Evolutionary conservation across 1,284 basidiomycete genomes (phyloP), one percentile per base, ranked within the genome.

Genomic region (Hymenochaete sp.): DNA sequence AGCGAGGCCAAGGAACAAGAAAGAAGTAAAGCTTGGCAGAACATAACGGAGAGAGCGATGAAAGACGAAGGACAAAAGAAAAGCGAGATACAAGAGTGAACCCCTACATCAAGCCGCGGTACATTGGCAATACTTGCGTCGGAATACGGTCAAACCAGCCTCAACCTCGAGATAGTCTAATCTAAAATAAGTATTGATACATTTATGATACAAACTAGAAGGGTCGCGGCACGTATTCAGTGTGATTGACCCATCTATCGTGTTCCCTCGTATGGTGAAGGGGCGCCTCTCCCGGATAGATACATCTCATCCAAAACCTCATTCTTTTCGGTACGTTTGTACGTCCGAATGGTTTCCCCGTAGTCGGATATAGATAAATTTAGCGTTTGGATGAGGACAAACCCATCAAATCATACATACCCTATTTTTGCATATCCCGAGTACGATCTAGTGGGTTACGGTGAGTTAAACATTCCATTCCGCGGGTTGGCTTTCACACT

Each of bases 301-400:
- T 75, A 58, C 65, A 81, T 70, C 51, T 73, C 65, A 57, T 93
- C 84, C 26, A 89, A 53, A 18, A 86, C 70, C 46, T 77, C 74
- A 33, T 82, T 80, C 41, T 77, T 68, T 58, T 90, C 85, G 4
- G 82, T 80, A n/a, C 83, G 75, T 63, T 96, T 95, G 64, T 86
- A 93, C 16, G 92, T 95, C 57, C 73, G 67, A 56, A 97, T 87
- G 3, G 76, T 87, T 68, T 95, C 90, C 19, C 93, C 93, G 59
- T 77, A 97, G 48, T 93, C 77, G 3, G 82, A 84, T 42, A 95
- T 71, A 21, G 88, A n/a, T n/a, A n/a, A n/a, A n/a, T n/a, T n/a
- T n/a, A n/a, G n/a, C n/a, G n/a, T 77, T 62, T 82, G 95, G 37
- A 95, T 67, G 5, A 92, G 72, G 69, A 93, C 91, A 21, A 92